Base-by-base conservation (phyloP, 805 yeast genomes). In the Pichia insulana region DNA sequence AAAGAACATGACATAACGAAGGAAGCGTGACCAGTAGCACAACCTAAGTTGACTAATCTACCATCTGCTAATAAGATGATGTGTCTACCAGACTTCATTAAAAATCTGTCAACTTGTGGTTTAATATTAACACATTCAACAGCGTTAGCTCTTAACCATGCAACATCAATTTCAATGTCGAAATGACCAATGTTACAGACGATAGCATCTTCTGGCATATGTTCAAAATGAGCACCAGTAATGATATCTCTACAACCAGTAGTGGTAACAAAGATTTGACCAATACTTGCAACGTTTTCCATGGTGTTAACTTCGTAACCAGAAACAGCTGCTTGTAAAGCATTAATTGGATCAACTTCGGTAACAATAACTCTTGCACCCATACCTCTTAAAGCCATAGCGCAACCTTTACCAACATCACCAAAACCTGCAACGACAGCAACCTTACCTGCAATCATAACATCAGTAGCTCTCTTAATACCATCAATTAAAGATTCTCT, bases 371-470 rank as follows among this genome's bases (percentile, higher is more conserved):
- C 98, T 71, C 96, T 85, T 55, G 98, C 96, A 76, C 98, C 98
- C 97, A 90, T 89, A 65, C 94, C 89, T 73, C 86, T 83, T 62
- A 92, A 80, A 54, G 98, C 96, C 86, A 88, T 83, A 68, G 96
- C 97, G 80, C 98, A 90, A 70, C 98, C 98, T 76, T 90, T 90
- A 76, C 98, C 98, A 64, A 90, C 98, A 67, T 90, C 98, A 80
- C 98, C 98, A 76, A 81, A 90, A 73, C 98, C 98, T 50, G 96
- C 97, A 60, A 90, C 97, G 59, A 90, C 94, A 50, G 97, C 95
- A 64, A 86, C 92, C 77, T 90, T 90, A 75, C 98, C 98, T 56
- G 97, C 97, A 64, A 90, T 83, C 97, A 90, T 92, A 59, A 90
- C 97, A 64, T 90, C 98, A 63, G 98, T 90, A 68, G 97, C 98